phyloP scores from a whole-genome alignment of 805 yeast genomes.

The Nakazawaea holstii region DNA sequence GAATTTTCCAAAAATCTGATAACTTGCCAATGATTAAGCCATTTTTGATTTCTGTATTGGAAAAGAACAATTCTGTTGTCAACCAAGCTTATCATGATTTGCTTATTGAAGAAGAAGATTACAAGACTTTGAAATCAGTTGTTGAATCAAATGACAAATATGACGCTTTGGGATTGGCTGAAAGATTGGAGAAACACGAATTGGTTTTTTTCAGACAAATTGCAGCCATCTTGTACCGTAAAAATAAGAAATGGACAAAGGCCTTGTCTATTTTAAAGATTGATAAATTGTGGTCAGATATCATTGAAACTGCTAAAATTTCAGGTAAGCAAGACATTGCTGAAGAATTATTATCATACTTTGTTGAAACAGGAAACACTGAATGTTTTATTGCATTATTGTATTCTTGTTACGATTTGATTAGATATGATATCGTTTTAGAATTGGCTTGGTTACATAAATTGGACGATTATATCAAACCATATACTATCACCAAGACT shows the following conservation, averaged over 20 bases:
- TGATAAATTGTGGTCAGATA: conserved; percentile 93
- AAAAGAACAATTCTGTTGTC: conserved; percentile 84
- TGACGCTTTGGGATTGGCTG: conserved; percentile 89
- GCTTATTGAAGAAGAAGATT: conserved; percentile 93
- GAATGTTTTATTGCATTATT: conserved; percentile 91
- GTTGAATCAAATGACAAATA: conserved; percentile 88
- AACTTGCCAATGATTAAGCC: conserved; percentile 95
- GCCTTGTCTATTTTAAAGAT: conserved; percentile 83
- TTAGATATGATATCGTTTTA: conserved; percentile 76
- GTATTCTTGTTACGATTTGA: conserved; percentile 76
- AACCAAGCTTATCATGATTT: conserved; percentile 94
- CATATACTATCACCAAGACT: conserved; percentile 80
- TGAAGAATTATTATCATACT: conserved; percentile 82
- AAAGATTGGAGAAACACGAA: conserved; percentile 86
- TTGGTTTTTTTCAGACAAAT: conserved; percentile 92
- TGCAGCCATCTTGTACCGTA: conserved; percentile 89
- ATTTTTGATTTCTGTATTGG: conserved; percentile 85
- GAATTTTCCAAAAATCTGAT: conserved; percentile 91
- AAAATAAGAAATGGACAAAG: conserved; percentile 90
- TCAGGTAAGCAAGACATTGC: conserved; percentile 79
- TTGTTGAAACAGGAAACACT: conserved; percentile 94
- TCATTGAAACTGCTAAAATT: conserved; percentile 84
- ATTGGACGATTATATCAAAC: conserved; percentile 81
- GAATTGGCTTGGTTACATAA: conserved; percentile 90
- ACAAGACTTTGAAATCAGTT: conserved; percentile 80